These are phyloP conservation scores for Helianthus tuberosus DNA, from an alignment of 129 eudicot species.

Conservation along the genomic window DNA sequence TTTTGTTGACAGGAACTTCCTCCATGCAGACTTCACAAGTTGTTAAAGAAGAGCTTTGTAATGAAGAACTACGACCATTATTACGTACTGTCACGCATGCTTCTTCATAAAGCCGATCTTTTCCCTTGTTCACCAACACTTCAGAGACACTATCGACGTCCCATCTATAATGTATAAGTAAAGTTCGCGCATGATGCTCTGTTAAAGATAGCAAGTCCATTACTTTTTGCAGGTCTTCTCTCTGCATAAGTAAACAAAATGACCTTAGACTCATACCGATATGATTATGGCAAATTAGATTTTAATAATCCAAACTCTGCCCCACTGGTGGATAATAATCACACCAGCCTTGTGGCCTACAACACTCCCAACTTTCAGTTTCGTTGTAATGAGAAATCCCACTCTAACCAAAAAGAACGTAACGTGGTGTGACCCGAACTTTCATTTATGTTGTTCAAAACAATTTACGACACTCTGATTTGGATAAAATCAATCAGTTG, in stretches of 20 bases:
- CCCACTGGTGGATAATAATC: too few species aligned
- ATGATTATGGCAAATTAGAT: background rate
- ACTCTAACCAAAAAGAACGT: too few species aligned
- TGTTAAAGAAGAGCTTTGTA: slow-evolving; percentile 22
- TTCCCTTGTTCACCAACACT: slow-evolving; percentile 61
- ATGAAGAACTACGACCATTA: slow-evolving; percentile 17
- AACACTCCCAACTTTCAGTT: too few species aligned
- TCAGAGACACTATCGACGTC: slow-evolving; percentile 48
- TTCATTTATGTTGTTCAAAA: too few species aligned
- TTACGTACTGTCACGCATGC: slow-evolving; percentile 53
- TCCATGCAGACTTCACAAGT: slow-evolving; percentile 66
- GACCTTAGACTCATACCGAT: background rate
- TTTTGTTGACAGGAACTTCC: slow-evolving; percentile 40
- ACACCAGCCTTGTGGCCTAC: too few species aligned
- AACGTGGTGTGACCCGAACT: too few species aligned
- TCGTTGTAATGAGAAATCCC: too few species aligned
- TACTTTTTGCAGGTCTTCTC: slow-evolving; percentile 62
- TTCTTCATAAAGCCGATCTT: slow-evolving; percentile 44
- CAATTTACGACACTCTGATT: too few species aligned
- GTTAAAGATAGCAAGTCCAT: slow-evolving; percentile 71
- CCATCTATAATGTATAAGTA: slow-evolving; percentile 86
- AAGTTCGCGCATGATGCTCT: slow-evolving; percentile 75
- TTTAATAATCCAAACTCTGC: too few species aligned
- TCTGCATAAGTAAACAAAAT: slow-evolving; percentile 36
- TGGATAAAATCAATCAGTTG: too few species aligned